Evolutionary conservation across 2,329 filamentous ascomycete genomes (phyloP).

Genomic region (Alternaria incomplexa): DNA sequence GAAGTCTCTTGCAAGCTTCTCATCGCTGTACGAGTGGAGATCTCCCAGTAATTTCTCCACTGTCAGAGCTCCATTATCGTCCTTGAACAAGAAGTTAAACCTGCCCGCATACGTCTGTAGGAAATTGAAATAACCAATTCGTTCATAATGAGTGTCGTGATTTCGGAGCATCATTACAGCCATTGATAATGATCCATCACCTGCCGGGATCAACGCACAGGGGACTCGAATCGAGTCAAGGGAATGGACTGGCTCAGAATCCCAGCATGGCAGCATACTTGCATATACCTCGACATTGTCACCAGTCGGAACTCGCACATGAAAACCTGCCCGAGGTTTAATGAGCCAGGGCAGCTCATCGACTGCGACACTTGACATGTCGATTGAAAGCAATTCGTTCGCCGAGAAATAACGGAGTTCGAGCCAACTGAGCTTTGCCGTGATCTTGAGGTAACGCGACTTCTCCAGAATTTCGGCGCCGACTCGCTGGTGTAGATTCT

Average conservation of each 20-base stretch:
- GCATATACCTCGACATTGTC: background rate
- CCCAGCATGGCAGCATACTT: background rate
- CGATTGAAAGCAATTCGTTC: background rate
- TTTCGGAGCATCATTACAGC: background rate
- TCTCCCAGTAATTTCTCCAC: too few relatives aligned
- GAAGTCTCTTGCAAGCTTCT: background rate
- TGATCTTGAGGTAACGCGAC: background rate
- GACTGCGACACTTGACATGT: too few relatives aligned
- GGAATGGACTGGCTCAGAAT: background rate
- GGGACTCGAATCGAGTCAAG: background rate
- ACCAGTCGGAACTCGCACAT: background rate
- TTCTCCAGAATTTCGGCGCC: accelerated
- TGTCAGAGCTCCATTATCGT: too few relatives aligned
- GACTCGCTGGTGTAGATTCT: accelerated
- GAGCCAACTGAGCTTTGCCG: background rate
- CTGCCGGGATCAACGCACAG: background rate
- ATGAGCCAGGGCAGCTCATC: too few relatives aligned
- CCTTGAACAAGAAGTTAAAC: too few relatives aligned
- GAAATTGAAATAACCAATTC: background rate
- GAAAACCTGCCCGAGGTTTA: too few relatives aligned
- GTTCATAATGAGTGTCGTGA: background rate
- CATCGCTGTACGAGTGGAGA: too few relatives aligned
- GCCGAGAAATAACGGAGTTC: background rate
- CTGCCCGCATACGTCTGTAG: too few relatives aligned
- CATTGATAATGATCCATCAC: background rate